Conservation (phyloP, 495 filamentous ascomycete species). For the Pseudoneurospora amorphoporcata region DNA sequence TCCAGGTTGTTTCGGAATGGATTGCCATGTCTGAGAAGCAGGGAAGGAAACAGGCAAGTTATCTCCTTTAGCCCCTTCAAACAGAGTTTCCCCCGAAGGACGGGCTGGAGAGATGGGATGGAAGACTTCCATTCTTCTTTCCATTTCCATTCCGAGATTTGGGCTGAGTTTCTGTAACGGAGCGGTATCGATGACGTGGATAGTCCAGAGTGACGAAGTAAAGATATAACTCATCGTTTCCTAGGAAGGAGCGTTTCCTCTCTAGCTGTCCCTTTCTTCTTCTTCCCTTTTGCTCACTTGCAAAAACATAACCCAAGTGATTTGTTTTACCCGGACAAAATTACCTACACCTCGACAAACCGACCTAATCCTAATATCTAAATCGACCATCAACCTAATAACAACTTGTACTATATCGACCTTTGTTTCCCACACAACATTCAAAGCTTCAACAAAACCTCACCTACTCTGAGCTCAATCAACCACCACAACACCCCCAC, state of each 20-base stretch:
- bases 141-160: neutral
- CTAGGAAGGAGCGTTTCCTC: neutral
- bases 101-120: neutral
- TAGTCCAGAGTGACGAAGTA: neutral
- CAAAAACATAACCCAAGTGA: neutral
- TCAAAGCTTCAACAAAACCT: neutral
- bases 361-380: neutral
- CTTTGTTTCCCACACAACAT: neutral
- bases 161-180: neutral
- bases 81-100: neutral
- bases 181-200: neutral
- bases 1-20: neutral
- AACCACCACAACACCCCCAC: neutral
- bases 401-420: neutral
- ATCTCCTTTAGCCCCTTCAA: neutral
- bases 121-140: neutral
- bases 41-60: neutral
- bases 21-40: neutral
- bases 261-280: neutral
- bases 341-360: neutral
- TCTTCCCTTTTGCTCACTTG: neutral
- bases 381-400: neutral
- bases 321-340: neutral
- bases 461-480: neutral
- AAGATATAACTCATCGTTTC: neutral